Evolutionary conservation across 768 basidiomycete species (phyloP).

Genomic region (Leucocoprinus leucothites): DNA sequence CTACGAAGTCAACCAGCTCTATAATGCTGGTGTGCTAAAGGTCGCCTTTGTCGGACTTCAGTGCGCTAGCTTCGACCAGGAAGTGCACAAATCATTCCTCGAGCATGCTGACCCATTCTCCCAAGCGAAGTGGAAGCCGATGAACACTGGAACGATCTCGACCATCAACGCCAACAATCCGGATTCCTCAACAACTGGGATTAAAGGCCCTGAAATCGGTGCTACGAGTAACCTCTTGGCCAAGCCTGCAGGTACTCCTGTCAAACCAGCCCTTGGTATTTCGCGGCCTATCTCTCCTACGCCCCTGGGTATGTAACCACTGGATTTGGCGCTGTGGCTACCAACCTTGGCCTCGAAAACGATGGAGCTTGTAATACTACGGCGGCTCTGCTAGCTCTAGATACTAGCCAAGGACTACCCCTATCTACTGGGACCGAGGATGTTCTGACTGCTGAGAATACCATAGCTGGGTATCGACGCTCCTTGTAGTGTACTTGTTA

Average conservation of each 20-base stretch:
- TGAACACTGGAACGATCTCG: not conserved
- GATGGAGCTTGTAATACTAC: slow-evolving; percentile 6
- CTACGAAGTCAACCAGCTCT: slow-evolving; percentile 73
- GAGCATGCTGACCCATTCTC: slow-evolving; percentile 56
- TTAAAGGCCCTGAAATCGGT: no score
- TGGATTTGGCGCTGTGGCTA: slow-evolving; percentile 6
- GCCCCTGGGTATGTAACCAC: not conserved
- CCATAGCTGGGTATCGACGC: no score
- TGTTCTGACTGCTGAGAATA: no score
- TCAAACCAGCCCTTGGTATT: not conserved
- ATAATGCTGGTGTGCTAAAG: slow-evolving; percentile 67
- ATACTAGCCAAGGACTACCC: not conserved
- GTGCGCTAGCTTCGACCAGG: slow-evolving; percentile 73
- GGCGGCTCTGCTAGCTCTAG: not conserved
- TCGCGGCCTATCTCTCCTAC: slow-evolving; percentile 9
- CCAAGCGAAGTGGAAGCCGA: slow-evolving; percentile 34
- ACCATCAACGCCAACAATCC: no score
- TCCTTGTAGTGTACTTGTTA: no score
- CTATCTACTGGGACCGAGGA: no score
- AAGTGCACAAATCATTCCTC: slow-evolving; percentile 60
- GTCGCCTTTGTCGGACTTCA: slow-evolving; percentile 73
- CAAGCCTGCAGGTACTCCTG: not conserved
- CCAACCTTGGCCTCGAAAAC: slow-evolving; percentile 7
- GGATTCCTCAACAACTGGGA: no score
- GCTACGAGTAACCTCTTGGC: not conserved